A percentile compares a stretch with the other conserved stretches of the same genome.
phyloP scores from a whole-genome alignment of 805 yeast genomes.

The Zygosaccharomyces lentus region DNA sequence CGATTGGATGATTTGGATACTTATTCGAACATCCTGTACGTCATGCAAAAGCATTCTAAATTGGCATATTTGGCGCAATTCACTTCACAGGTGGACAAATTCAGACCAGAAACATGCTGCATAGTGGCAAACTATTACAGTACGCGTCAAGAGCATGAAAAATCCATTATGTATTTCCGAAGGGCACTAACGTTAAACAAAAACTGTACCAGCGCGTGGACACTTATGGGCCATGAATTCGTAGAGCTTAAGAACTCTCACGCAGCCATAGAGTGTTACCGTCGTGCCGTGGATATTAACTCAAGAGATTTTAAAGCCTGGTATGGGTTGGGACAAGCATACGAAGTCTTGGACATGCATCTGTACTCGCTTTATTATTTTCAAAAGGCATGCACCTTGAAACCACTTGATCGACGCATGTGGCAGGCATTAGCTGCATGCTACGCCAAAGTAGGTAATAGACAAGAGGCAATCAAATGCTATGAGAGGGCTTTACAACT shows the following conservation, averaged over 20 bases:
- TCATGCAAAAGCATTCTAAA: conserved; percentile 83
- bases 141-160: conserved; percentile 87
- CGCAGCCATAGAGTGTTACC: conserved; percentile 93
- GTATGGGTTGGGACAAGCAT: conserved; percentile 98
- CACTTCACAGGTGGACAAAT: conserved; percentile 75
- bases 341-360: conserved; percentile 94
- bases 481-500: conserved; percentile 70
- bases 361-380: conserved; percentile 87
- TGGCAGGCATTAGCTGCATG: conserved; percentile 95
- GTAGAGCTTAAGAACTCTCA: conserved; percentile 94
- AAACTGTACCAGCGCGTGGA: conserved; percentile 88
- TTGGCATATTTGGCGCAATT: conserved; percentile 82
- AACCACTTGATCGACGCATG: conserved; percentile 87
- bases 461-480: conserved; percentile 70
- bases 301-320: conserved; percentile 91
- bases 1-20: conserved; percentile 88
- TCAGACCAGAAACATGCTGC: conserved; percentile 92
- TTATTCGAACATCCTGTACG: conserved; percentile 91
- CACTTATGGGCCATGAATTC: conserved; percentile 97
- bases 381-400: conserved; percentile 82
- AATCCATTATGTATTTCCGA: conserved; percentile 87
- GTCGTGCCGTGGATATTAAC: conserved; percentile 89
- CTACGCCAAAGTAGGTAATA: conserved; percentile 70
- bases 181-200: conserved; percentile 81
- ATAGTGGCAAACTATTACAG: conserved; percentile 92